phyloP scores from a whole-genome alignment of 1,284 basidiomycete genomes.

The Cutaneotrichosporon dermatis region DNA sequence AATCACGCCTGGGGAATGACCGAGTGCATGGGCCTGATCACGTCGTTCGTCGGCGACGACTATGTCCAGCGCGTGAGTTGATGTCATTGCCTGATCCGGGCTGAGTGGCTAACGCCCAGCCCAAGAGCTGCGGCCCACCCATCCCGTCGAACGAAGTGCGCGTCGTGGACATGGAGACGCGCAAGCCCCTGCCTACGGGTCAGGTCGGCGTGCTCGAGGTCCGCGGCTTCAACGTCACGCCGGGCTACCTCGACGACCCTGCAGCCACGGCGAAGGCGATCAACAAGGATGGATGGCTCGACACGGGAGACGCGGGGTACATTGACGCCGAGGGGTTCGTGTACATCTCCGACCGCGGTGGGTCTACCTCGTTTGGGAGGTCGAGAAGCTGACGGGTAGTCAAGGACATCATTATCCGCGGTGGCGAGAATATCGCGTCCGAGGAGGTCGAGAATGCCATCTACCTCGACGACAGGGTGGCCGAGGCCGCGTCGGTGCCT shows the following conservation, averaged over 20 bases:
- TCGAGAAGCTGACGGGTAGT: not conserved
- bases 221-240: conserved; percentile 39
- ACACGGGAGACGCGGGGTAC: conserved; percentile 40
- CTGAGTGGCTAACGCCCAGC: too few relatives aligned
- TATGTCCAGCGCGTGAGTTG: conserved; percentile 21
- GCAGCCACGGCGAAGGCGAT: conserved; percentile 14
- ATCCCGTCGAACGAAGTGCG: conserved; percentile 34
- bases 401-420: conserved; percentile 43
- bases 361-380: too few relatives aligned
- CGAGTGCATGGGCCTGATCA: conserved; percentile 41
- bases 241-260: conserved; percentile 27
- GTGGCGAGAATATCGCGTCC: conserved; percentile 44
- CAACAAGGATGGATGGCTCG: conserved; percentile 40
- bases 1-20: conserved; percentile 44
- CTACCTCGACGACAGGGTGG: conserved; percentile 29
- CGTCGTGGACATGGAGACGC: conserved; percentile 35
- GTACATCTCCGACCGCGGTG: conserved; percentile 34
- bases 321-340: conserved; percentile 39
- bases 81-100: too few relatives aligned
- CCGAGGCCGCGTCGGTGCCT: conserved; percentile 29
- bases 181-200: conserved; percentile 19
- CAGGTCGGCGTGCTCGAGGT: conserved; percentile 31
- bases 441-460: conserved; percentile 43
- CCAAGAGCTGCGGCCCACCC: conserved; percentile 24
- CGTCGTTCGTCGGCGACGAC: conserved; percentile 36